These are phyloP conservation scores for Aureobasidium musti DNA, from an alignment of 2,329 filamentous ascomycete genomes.

Conservation along the genomic window DNA sequence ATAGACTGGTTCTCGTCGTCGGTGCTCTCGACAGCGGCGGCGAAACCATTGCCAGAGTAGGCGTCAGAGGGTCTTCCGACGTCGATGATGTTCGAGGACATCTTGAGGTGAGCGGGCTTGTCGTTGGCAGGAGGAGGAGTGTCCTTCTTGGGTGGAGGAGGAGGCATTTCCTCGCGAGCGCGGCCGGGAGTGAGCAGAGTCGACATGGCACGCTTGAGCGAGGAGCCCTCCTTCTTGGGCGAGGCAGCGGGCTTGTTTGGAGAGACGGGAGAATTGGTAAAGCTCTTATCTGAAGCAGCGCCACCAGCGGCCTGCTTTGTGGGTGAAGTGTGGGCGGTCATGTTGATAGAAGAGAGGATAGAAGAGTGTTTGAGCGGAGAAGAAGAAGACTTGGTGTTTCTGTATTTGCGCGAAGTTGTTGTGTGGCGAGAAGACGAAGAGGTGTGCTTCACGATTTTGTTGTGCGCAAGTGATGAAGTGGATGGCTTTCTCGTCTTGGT, in stretches of 20 bases:
- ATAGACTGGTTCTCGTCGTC: not conserved
- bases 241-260: not conserved
- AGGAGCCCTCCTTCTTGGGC: constrained; percentile 10
- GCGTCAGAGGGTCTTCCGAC: not conserved
- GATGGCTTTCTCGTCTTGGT: constrained; percentile 5
- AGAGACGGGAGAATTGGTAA: not conserved
- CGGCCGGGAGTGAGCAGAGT: not conserved
- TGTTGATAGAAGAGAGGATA: not conserved
- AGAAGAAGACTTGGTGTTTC: not conserved
- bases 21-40: not conserved
- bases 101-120: not conserved
- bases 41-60: constrained; percentile 6
- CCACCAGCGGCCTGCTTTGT: constrained; percentile 2
- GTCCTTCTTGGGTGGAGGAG: constrained; percentile 13
- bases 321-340: constrained; percentile 1
- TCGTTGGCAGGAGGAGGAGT: not conserved
- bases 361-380: constrained; percentile 2
- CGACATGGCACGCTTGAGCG: constrained; percentile 10
- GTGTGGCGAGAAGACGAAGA: not conserved
- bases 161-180: not conserved
- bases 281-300: not conserved
- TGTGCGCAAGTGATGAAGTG: not conserved
- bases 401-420: not conserved
- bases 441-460: not conserved
- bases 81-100: not conserved